Evolutionary conservation across 2,329 filamentous ascomycete species (phyloP).

Genomic region (Trichoderma pleuroti): DNA sequence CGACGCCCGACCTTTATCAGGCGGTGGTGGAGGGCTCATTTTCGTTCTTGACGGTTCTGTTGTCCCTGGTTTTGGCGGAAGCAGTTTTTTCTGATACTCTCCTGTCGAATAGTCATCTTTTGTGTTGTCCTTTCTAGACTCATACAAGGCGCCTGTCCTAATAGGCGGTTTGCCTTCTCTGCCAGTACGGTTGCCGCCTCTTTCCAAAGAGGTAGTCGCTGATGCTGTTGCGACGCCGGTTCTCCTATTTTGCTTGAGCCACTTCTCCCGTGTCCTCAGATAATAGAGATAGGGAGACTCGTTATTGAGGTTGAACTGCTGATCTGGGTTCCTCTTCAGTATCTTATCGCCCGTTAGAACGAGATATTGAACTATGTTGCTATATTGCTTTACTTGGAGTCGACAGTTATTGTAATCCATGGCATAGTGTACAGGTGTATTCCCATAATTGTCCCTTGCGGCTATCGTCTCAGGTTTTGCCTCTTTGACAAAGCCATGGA

Average conservation of each 20-base stretch:
- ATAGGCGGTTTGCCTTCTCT: neutral
- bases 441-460: neutral
- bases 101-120: neutral
- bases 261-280: neutral
- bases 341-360: neutral
- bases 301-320: neutral
- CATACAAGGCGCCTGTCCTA: neutral
- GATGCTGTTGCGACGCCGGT: neutral
- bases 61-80: neutral
- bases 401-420: neutral
- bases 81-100: neutral
- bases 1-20: neutral
- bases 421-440: neutral
- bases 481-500: neutral
- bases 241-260: neutral
- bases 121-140: neutral
- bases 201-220: neutral
- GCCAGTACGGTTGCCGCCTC: neutral
- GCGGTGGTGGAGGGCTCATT: neutral
- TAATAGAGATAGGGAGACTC: neutral
- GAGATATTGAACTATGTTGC: neutral
- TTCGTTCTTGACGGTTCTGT: neutral
- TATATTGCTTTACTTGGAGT: neutral
- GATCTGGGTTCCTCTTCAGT: neutral
- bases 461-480: neutral